These are phyloP conservation scores for Williopsis jadinii DNA, from an alignment of 1,139 yeast species.

Conservation along the genomic window DNA sequence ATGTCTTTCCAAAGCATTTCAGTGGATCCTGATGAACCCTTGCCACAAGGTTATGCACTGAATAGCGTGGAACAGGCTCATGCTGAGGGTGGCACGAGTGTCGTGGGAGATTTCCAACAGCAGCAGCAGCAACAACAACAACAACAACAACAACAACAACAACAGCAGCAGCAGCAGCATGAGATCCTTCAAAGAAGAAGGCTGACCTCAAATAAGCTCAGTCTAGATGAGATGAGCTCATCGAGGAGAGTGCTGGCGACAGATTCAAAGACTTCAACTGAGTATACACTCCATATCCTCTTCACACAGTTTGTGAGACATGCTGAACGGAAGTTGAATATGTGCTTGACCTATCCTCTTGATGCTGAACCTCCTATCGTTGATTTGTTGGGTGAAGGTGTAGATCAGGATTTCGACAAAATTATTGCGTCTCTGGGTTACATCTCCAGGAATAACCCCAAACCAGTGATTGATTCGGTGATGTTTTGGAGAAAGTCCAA, in stretches of 20 bases:
- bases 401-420: slow-evolving; percentile 79
- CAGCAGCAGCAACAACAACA: neutral
- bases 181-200: slow-evolving; percentile 2
- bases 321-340: slow-evolving; percentile 78
- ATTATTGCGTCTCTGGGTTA: slow-evolving; percentile 83
- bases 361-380: slow-evolving; percentile 76
- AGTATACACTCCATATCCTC: slow-evolving; percentile 86
- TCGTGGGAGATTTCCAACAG: neutral
- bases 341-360: slow-evolving; percentile 63
- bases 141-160: neutral
- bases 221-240: slow-evolving; percentile 17
- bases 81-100: neutral
- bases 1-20: slow-evolving; percentile 14
- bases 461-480: slow-evolving; percentile 93
- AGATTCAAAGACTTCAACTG: slow-evolving; percentile 77
- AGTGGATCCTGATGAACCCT: slow-evolving; percentile 13
- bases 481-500: slow-evolving; percentile 97
- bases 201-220: slow-evolving; percentile 8
- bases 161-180: neutral
- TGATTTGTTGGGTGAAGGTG: slow-evolving; percentile 79
- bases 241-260: slow-evolving; percentile 38
- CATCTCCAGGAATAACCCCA: slow-evolving; percentile 84
- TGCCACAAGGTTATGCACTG: too few relatives aligned
- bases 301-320: slow-evolving; percentile 93
- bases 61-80: neutral